These are phyloP conservation scores for Silene conica DNA, from an alignment of 148 eudicot species.

Conservation along the genomic window DNA sequence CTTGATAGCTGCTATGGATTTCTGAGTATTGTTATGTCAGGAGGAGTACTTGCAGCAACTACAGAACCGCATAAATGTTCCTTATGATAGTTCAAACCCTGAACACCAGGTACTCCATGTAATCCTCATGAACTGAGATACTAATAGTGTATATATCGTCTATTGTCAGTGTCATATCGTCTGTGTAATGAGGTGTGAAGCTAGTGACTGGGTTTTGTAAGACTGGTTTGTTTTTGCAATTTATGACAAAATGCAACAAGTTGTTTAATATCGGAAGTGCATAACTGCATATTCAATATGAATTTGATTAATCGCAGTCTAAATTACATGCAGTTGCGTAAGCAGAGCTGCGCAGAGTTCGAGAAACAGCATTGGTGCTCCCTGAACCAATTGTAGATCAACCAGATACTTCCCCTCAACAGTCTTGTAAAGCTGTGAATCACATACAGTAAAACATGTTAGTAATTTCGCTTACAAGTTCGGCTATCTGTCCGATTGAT, in stretches of 20 bases:
- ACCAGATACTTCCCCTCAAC: conserved; percentile 82
- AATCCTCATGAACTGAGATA: no score
- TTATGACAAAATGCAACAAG: background rate
- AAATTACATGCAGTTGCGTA: conserved; percentile 90
- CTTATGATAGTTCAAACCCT: conserved; percentile 72
- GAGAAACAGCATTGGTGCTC: conserved; percentile 84
- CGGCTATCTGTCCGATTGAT: no score
- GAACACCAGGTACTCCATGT: conserved; percentile 68
- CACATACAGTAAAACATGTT: background rate
- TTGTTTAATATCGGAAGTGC: conserved; percentile 8
- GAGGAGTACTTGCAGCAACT: conserved; percentile 80
- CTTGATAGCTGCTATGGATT: background rate
- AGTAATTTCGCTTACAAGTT: background rate
- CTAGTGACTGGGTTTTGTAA: no score
- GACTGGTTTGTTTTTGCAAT: no score
- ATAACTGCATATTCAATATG: conserved; percentile 15
- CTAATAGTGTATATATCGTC: no score
- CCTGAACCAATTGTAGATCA: conserved; percentile 85
- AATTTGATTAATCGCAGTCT: conserved; percentile 11
- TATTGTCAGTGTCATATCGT: no score
- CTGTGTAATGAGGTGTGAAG: no score
- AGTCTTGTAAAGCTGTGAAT: conserved; percentile 74
- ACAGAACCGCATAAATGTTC: conserved; percentile 78
- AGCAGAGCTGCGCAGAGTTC: conserved; percentile 93
- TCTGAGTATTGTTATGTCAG: conserved; percentile 30